phyloP scores from a whole-genome alignment of 2,329 filamentous ascomycete species.

The Hypoxylon sp. region DNA sequence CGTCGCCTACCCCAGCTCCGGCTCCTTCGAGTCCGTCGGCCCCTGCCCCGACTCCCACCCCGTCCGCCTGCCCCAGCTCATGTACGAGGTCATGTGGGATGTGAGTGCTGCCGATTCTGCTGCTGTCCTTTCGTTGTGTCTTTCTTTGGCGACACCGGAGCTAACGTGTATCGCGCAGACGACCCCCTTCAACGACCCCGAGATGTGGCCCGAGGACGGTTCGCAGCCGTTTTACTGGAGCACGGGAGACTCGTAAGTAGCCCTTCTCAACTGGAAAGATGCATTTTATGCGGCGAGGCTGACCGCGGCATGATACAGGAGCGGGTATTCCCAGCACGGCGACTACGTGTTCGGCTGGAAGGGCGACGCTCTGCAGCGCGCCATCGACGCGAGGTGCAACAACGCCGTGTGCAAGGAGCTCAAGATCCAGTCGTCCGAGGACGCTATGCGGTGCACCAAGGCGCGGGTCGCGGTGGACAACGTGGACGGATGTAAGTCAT shows the following conservation, averaged over 20 bases:
- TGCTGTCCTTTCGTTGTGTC: neutral
- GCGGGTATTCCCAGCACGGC: slow-evolving; percentile 45
- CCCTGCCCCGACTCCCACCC: slow-evolving; percentile 60
- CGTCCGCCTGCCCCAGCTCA: slow-evolving; percentile 64
- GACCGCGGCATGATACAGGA: slow-evolving; percentile 9
- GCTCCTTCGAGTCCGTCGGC: slow-evolving; percentile 47
- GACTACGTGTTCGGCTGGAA: slow-evolving; percentile 55
- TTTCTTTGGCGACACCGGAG: too few species aligned
- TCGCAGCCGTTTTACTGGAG: slow-evolving; percentile 46
- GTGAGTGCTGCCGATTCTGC: slow-evolving; percentile 35
- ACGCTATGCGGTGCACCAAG: slow-evolving; percentile 31
- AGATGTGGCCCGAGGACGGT: slow-evolving; percentile 43
- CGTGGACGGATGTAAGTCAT: slow-evolving; percentile 44
- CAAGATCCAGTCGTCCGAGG: slow-evolving; percentile 37
- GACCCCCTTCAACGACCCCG: slow-evolving; percentile 39
- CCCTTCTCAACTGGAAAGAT: neutral
- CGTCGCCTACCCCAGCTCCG: slow-evolving; percentile 55
- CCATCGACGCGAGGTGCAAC: slow-evolving; percentile 52
- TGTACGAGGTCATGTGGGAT: slow-evolving; percentile 66
- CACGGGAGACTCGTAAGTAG: slow-evolving; percentile 38
- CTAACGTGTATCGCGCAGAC: slow-evolving; percentile 31
- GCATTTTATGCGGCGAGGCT: neutral
- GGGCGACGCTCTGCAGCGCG: slow-evolving; percentile 51
- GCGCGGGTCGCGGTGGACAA: slow-evolving; percentile 32
- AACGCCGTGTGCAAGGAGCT: slow-evolving; percentile 39